phyloP scores from a whole-genome alignment of 805 yeast species.

The Alloascoidea africana region DNA sequence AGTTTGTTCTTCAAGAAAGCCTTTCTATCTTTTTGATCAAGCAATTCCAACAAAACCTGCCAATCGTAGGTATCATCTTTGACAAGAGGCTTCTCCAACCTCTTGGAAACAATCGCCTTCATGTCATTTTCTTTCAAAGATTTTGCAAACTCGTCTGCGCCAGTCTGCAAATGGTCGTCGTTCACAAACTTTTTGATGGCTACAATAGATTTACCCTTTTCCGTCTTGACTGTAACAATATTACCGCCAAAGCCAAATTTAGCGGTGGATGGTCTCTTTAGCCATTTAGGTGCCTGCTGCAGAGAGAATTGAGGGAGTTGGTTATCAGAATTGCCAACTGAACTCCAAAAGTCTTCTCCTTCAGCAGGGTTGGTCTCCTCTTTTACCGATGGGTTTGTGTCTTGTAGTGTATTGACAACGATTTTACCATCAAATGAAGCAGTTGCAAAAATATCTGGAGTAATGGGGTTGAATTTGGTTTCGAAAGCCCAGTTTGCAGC shows the following conservation, averaged over 20 bases:
- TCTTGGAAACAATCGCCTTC: constrained; percentile 36
- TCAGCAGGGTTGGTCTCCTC: constrained; percentile 13
- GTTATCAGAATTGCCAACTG: constrained; percentile 20
- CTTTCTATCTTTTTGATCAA: constrained; percentile 26
- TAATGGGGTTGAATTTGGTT: constrained; percentile 71
- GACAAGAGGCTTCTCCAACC: constrained; percentile 23
- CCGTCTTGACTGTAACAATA: constrained; percentile 38
- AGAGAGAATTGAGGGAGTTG: constrained; percentile 55
- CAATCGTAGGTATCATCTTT: constrained; percentile 42
- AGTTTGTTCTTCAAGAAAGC: constrained; percentile 32
- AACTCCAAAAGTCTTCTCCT: constrained; percentile 79
- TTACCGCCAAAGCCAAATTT: constrained; percentile 93
- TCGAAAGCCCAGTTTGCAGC: constrained; percentile 90
- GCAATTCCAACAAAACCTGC: constrained; percentile 39
- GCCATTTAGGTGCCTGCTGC: constrained; percentile 85
- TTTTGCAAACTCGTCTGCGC: constrained; percentile 24
- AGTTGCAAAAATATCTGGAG: constrained; percentile 82
- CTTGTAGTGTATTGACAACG: constrained; percentile 75
- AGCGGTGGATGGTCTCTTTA: constrained; percentile 56
- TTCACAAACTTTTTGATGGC: constrained; percentile 25
- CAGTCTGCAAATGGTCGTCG: constrained; percentile 19
- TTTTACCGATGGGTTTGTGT: constrained; percentile 27
- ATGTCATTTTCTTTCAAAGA: constrained; percentile 47
- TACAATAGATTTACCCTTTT: constrained; percentile 26
- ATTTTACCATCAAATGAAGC: constrained; percentile 72